Base-by-base conservation (phyloP, 805 yeast genomes). In the Wickerhamiella musiphila region DNA sequence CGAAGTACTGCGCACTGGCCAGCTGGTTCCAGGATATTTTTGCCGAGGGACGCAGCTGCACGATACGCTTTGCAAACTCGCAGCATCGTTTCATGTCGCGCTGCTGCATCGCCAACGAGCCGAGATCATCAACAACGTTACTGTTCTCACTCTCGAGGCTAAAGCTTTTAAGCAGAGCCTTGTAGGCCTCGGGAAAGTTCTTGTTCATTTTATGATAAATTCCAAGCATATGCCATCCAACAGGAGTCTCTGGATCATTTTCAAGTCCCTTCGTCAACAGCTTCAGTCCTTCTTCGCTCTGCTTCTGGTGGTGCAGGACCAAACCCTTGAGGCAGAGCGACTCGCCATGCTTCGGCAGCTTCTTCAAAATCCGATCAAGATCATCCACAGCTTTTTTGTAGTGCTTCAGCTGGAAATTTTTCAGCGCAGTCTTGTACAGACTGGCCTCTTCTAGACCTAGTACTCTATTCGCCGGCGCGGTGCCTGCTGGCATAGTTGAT, bases 261-360 rank as follows among this genome's bases (percentile, higher is more conserved):
- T 61, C 58, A 16, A 73, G 41, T 0, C 92, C 92, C 46, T 67
- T 70, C 24, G 54, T 43, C 32, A 83, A 67, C 44, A 69, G 68
- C 0, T 63, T 47, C 32, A 65, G 71, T 2, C 83, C 83, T 34
- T 79, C 92, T 1, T 58, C 57, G 36, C 63, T 60, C 44, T 70
- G 72, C 32, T 73, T 70, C 29, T 69, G 46, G 41, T 68, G 66
- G 48, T 63, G 61, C 39, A 74, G 56, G 35, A 70, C 58, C 33
- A 92, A 61, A 2, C 93, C 96, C 54, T 86, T 86, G 46, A 90
- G 62, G 3, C 94, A 81, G 34, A 78, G 57, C 3, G 92, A 70
- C 47, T 81, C 93, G 18, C 83, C 75, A 52, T 79, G 83, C 31
- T 60, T 62, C 11, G 81, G 64, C 47, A 72, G 71, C 47, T 78